Evolutionary conservation across 31 red algal species (phyloP).

Genomic region (Endocladia muricata): DNA sequence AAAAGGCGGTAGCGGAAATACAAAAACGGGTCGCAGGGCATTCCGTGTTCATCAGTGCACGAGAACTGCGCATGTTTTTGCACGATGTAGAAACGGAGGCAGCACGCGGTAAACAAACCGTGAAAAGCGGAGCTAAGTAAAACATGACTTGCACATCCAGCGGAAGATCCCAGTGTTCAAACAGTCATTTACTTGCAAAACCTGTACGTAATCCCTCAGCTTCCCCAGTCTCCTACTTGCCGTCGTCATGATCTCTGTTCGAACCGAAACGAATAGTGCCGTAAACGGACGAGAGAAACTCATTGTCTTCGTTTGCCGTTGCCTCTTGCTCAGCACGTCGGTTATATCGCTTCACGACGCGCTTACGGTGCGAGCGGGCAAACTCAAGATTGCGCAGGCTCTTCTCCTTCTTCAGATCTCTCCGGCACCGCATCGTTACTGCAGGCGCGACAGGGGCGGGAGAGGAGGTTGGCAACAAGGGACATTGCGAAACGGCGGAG

Average conservation of each 20-base stretch:
- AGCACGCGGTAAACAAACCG: not conserved
- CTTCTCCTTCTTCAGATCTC: constrained; percentile 88
- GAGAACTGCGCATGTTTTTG: constrained; percentile 67
- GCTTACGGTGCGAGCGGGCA: constrained; percentile 66
- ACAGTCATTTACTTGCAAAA: too few relatives aligned
- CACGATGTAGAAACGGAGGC: constrained; percentile 66
- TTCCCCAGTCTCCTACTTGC: too few relatives aligned
- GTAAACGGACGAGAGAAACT: constrained; percentile 41
- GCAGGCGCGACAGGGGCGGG: constrained; percentile 4
- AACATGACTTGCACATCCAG: not conserved
- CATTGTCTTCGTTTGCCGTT: constrained; percentile 37
- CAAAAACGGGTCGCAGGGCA: constrained; percentile 41
- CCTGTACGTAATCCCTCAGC: too few relatives aligned
- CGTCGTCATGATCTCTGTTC: not conserved
- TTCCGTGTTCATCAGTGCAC: constrained; percentile 46
- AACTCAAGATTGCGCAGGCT: constrained; percentile 71
- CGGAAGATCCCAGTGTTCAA: too few relatives aligned
- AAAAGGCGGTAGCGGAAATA: constrained; percentile 12
- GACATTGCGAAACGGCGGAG: not conserved
- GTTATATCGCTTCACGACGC: constrained; percentile 19
- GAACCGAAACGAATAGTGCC: constrained; percentile 51
- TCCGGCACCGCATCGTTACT: constrained; percentile 59
- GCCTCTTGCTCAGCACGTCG: constrained; percentile 52
- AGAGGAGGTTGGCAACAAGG: not conserved
- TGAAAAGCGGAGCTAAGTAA: not conserved